Conservation (phyloP, 441 rosid species). For the Erodium texanum region DNA sequence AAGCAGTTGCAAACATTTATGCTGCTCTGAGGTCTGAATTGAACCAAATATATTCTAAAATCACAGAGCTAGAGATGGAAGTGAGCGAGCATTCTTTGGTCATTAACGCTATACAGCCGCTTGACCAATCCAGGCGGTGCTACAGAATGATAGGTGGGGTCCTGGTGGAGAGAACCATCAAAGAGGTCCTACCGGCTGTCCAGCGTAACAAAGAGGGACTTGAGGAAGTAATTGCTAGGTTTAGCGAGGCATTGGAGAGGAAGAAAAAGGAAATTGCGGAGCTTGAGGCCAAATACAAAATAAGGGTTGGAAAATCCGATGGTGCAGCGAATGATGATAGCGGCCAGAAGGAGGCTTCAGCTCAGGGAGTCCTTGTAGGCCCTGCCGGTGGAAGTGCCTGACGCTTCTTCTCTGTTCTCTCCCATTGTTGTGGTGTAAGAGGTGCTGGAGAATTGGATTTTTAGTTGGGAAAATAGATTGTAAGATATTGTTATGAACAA, state of each 20-base stretch:
- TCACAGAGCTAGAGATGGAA: conserved; percentile 93
- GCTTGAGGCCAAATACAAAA: conserved; percentile 74
- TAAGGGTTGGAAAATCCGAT: conserved; percentile 68
- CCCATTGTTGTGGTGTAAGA: neutral
- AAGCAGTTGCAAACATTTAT: conserved; percentile 56
- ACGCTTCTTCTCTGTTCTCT: neutral
- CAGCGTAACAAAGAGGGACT: conserved; percentile 85
- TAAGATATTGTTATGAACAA: neutral
- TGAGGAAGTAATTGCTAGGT: conserved; percentile 73
- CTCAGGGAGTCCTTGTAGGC: conserved; percentile 97
- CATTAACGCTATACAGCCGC: conserved; percentile 74
- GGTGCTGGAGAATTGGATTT: neutral
- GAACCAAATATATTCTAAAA: conserved; percentile 78
- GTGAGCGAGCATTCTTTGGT: conserved; percentile 80
- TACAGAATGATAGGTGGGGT: conserved; percentile 92
- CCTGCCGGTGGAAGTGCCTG: conserved; percentile 50
- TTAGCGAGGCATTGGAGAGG: conserved; percentile 68
- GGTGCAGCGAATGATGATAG: conserved; percentile 47
- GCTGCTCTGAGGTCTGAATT: conserved; percentile 64
- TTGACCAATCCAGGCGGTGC: conserved; percentile 72
- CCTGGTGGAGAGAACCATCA: conserved; percentile 84
- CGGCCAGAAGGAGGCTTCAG: conserved; percentile 62
- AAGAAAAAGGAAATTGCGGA: conserved; percentile 74
- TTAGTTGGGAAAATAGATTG: neutral
- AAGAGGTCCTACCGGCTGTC: conserved; percentile 84